These are phyloP conservation scores for Fusarium neocosmosporiellum DNA, from an alignment of 2,329 filamentous ascomycete genomes.

Conservation along the genomic window DNA sequence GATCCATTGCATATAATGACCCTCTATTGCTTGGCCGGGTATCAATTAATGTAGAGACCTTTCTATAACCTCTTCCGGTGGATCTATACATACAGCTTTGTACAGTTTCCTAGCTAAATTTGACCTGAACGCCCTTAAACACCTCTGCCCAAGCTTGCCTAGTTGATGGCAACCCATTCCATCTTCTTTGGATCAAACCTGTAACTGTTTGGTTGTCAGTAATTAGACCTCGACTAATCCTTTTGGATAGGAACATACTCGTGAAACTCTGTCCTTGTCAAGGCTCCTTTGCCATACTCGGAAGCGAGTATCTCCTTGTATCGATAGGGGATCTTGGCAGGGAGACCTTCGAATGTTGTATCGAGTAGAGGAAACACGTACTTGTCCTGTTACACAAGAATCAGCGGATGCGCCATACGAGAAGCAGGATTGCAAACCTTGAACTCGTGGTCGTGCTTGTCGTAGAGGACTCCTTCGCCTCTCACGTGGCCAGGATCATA, in stretches of 20 bases:
- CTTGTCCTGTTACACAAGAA: slow-evolving; percentile 53
- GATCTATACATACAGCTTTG: background rate
- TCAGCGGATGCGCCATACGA: background rate
- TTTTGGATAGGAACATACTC: slow-evolving; percentile 53
- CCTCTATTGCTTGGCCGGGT: background rate
- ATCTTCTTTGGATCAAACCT: slow-evolving; percentile 53
- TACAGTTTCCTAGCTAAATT: background rate
- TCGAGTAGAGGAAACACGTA: slow-evolving; percentile 77
- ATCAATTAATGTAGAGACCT: background rate
- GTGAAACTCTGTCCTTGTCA: slow-evolving; percentile 63
- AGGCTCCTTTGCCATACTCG: slow-evolving; percentile 66
- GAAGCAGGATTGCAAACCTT: slow-evolving; percentile 48
- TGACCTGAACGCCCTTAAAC: background rate
- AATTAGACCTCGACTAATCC: background rate
- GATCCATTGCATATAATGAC: background rate
- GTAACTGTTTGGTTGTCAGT: slow-evolving; percentile 49
- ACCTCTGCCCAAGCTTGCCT: background rate
- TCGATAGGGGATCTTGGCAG: slow-evolving; percentile 72
- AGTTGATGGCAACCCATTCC: slow-evolving; percentile 45
- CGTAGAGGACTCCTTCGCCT: slow-evolving; percentile 59
- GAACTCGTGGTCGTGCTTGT: slow-evolving; percentile 64
- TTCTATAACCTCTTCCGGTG: background rate
- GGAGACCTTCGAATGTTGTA: slow-evolving; percentile 74
- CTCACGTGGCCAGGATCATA: slow-evolving; percentile 58
- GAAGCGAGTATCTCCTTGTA: slow-evolving; percentile 68